Conservation (phyloP, 2,329 filamentous ascomycete genomes). For the Passalora sequoiae region DNA sequence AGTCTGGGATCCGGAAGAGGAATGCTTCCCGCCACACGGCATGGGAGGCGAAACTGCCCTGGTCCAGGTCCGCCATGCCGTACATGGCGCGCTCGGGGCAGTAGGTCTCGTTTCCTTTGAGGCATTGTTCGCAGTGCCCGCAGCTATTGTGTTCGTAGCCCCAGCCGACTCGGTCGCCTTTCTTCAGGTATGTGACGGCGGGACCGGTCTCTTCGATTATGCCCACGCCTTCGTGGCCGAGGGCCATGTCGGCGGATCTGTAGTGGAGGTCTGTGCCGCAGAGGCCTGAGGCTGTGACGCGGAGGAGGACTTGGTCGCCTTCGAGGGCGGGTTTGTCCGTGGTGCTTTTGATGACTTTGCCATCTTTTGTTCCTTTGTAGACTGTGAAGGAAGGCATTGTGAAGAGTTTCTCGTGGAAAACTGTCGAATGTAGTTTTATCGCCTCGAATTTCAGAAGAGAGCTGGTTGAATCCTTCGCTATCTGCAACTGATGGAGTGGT, state of each 20-base stretch:
- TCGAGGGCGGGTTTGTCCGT: constrained; percentile 45
- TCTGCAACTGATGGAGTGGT: neutral
- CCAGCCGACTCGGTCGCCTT: constrained; percentile 50
- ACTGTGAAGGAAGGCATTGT: constrained; percentile 51
- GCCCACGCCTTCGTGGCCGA: constrained; percentile 54
- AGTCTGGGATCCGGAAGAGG: constrained; percentile 45
- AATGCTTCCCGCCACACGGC: constrained; percentile 48
- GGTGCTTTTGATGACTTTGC: constrained; percentile 49
- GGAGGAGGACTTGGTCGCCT: constrained; percentile 56
- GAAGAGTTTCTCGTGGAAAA: no score
- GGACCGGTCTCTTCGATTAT: constrained; percentile 47
- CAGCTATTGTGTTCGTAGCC: constrained; percentile 44
- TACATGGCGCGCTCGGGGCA: constrained; percentile 43
- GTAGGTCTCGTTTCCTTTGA: constrained; percentile 43
- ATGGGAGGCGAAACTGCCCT: constrained; percentile 44
- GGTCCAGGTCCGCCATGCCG: constrained; percentile 42
- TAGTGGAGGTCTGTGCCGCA: constrained; percentile 54
- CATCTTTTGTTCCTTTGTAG: constrained; percentile 57
- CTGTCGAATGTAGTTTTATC: neutral
- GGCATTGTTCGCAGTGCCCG: constrained; percentile 43
- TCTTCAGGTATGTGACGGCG: constrained; percentile 43
- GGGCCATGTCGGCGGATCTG: constrained; percentile 37
- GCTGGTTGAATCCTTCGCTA: no score
- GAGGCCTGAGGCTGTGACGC: constrained; percentile 61
- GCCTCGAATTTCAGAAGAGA: neutral